Evolutionary conservation across 176 grass and related monocot species (phyloP).

Genomic region (Thinopyrum elongatum): DNA sequence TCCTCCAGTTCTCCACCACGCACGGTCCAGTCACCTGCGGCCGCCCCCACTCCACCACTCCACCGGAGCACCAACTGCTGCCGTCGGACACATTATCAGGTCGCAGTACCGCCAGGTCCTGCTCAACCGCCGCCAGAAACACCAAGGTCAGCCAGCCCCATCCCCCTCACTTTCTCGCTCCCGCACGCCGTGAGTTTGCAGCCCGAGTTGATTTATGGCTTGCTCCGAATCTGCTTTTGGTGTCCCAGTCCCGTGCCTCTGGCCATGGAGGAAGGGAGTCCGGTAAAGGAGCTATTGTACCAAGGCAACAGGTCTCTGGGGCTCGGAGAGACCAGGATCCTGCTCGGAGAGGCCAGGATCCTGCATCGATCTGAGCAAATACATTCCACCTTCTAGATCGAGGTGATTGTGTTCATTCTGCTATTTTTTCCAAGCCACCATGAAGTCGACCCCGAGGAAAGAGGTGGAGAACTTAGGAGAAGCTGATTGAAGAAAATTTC

Average conservation of each 20-base stretch:
- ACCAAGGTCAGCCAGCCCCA: too few relatives aligned
- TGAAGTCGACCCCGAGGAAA: constrained; percentile 66
- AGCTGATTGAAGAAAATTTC: constrained; percentile 72
- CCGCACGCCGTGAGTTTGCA: background rate
- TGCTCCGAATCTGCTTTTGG: background rate
- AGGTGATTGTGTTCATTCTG: background rate
- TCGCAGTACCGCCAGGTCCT: too few relatives aligned
- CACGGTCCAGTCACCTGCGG: too few relatives aligned
- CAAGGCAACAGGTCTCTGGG: constrained; percentile 18
- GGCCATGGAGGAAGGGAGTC: constrained; percentile 34
- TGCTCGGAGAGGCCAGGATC: constrained; percentile 31
- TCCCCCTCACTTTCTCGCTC: background rate
- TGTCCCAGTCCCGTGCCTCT: constrained; percentile 33
- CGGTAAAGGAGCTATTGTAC: constrained; percentile 52
- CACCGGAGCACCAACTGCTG: too few relatives aligned
- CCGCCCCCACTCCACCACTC: too few relatives aligned
- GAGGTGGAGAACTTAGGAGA: constrained; percentile 51
- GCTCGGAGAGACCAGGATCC: background rate
- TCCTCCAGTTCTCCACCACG: too few relatives aligned
- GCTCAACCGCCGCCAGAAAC: too few relatives aligned
- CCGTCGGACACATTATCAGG: too few relatives aligned
- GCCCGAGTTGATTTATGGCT: background rate
- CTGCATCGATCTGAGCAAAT: background rate
- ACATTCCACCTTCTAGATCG: background rate
- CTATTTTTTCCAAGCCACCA: constrained; percentile 43